Percentiles rank a stretch among this genome's conserved stretches.
Conservation (phyloP, 805 yeast genomes). For the Saccharomycodes ludwigii region DNA sequence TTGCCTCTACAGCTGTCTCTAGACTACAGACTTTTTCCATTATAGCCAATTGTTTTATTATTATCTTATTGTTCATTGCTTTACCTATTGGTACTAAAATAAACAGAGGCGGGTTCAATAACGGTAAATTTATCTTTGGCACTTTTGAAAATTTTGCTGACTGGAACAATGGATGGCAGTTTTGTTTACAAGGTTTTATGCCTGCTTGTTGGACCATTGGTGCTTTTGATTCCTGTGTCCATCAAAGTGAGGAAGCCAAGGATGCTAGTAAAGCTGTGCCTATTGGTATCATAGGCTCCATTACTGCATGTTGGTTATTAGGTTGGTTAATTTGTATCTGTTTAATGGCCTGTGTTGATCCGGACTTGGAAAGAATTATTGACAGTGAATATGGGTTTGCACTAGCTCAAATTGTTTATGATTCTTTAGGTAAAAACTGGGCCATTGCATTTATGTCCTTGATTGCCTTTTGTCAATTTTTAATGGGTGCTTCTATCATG, state of each 20-base stretch:
- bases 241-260: constrained; percentile 59
- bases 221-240: constrained; percentile 60
- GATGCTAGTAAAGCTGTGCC: constrained; percentile 41
- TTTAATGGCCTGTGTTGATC: constrained; percentile 39
- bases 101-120: constrained; percentile 29
- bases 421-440: constrained; percentile 52
- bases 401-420: constrained; percentile 52
- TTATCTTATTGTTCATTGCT: constrained; percentile 47
- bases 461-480: constrained; percentile 47
- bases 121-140: constrained; percentile 44
- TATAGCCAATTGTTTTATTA: constrained; percentile 37
- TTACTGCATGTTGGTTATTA: constrained; percentile 41
- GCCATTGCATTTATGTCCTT: constrained; percentile 52
- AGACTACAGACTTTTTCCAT: constrained; percentile 49
- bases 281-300: constrained; percentile 48
- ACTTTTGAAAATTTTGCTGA: constrained; percentile 35
- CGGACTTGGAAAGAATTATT: constrained; percentile 31
- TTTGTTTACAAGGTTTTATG: constrained; percentile 39
- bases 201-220: constrained; percentile 70
- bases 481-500: constrained; percentile 52
- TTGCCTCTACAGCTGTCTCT: constrained; percentile 46
- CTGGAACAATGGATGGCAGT: constrained; percentile 52
- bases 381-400: constrained; percentile 40
- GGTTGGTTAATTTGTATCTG: constrained; percentile 48
- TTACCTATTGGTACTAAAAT: constrained; percentile 45